Evolutionary conservation across 768 basidiomycete species (phyloP).

Genomic region (Termitomyces titanicus): DNA sequence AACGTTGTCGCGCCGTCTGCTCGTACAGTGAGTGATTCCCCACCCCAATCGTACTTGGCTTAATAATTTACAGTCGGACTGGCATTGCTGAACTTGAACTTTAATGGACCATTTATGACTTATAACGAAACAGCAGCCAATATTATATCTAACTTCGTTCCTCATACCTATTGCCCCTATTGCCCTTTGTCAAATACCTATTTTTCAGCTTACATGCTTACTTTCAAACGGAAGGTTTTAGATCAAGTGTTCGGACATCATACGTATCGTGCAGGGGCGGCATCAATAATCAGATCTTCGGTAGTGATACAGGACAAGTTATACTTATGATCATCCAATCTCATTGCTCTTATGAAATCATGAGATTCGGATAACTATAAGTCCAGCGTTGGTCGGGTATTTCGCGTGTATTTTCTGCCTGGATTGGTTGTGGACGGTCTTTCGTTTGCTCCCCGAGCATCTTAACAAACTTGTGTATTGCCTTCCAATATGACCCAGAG

Average conservation of each 20-base stretch:
- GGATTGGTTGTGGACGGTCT: background rate
- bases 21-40: slow-evolving; percentile 28
- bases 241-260: too few species aligned
- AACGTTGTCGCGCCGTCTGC: slow-evolving; percentile 24
- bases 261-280: background rate
- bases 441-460: background rate
- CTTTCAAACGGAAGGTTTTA: too few species aligned
- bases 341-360: too few species aligned
- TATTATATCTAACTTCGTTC: too few species aligned
- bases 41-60: background rate
- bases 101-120: background rate
- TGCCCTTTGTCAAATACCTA: background rate
- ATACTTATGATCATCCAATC: background rate
- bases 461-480: background rate
- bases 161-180: too few species aligned
- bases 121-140: background rate
- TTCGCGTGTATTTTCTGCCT: background rate
- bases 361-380: background rate
- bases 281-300: too few species aligned
- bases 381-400: slow-evolving; percentile 4
- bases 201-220: background rate
- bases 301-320: background rate
- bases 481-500: background rate
- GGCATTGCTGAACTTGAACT: slow-evolving; percentile 6
- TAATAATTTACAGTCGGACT: slow-evolving; percentile 1